Evolutionary conservation across 805 yeast species (phyloP).

Genomic region (Diddensiella santjacobensis): DNA sequence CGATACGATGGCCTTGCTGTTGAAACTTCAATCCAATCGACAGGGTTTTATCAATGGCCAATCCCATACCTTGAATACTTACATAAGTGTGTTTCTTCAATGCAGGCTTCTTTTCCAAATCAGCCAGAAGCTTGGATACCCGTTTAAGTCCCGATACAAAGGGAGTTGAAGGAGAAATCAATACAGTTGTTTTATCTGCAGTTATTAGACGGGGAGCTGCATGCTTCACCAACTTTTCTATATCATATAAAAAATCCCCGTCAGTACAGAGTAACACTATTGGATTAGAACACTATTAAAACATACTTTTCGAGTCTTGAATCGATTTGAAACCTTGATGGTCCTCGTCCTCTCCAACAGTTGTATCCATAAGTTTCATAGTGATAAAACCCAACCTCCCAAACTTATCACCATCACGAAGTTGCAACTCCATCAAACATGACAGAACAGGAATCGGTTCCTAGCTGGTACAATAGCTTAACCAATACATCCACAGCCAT

Average conservation of each 20-base stretch:
- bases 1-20: conserved; percentile 48
- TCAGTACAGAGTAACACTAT: no score
- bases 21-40: conserved; percentile 60
- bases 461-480: conserved; percentile 30
- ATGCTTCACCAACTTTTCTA: conserved; percentile 46
- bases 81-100: conserved; percentile 44
- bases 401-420: no score
- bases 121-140: conserved; percentile 48
- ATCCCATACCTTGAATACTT: conserved; percentile 72
- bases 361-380: no score
- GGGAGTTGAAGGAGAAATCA: conserved; percentile 65
- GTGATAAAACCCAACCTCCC: no score
- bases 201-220: conserved; percentile 46
- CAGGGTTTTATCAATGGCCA: conserved; percentile 59
- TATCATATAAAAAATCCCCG: no score
- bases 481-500: conserved; percentile 16
- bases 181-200: conserved; percentile 41
- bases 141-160: conserved; percentile 69
- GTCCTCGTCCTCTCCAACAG: no score
- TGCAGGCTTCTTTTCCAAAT: conserved; percentile 41
- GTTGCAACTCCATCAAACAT: no score
- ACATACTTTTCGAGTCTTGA: no score
- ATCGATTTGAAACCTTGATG: no score
- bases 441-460: conserved; percentile 13
- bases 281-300: no score